phyloP scores from a whole-genome alignment of 2,329 filamentous ascomycete genomes.

The Lomentospora prolificans region DNA sequence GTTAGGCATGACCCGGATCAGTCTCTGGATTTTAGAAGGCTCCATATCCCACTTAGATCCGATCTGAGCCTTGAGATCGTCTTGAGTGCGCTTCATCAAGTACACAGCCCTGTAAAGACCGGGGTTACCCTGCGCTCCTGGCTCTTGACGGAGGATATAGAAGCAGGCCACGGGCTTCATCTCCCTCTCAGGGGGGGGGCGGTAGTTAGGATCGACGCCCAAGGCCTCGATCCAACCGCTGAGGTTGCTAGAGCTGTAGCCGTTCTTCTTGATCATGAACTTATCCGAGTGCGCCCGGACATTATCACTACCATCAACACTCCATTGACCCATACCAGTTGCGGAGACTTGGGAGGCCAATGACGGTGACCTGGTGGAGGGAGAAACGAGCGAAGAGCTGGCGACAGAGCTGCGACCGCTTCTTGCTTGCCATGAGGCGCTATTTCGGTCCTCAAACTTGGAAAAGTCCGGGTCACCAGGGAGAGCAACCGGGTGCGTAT shows the following conservation, averaged over 20 bases:
- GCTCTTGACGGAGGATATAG: constrained; percentile 57
- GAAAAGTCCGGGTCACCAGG: constrained; percentile 43
- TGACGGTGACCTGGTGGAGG: constrained; percentile 56
- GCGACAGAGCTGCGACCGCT: constrained; percentile 49
- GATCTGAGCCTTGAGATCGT: constrained; percentile 63
- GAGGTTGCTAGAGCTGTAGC: constrained; percentile 50
- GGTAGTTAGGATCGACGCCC: constrained; percentile 79
- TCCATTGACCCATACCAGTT: constrained; percentile 38
- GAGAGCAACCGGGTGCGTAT: constrained; percentile 65
- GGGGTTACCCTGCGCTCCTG: constrained; percentile 32
- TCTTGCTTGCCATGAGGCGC: constrained; percentile 38
- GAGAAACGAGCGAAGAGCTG: constrained; percentile 53
- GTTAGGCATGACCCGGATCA: constrained; percentile 61
- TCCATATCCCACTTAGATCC: constrained; percentile 76
- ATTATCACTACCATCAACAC: constrained; percentile 16
- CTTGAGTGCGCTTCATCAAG: constrained; percentile 63
- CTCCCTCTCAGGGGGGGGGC: constrained; percentile 62
- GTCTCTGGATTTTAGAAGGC: constrained; percentile 57
- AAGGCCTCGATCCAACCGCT: constrained; percentile 84
- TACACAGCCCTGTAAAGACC: constrained; percentile 74
- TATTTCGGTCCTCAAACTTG: constrained; percentile 28
- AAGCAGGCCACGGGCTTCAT: constrained; percentile 78
- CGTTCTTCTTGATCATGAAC: constrained; percentile 40
- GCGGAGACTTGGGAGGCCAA: constrained; percentile 46
- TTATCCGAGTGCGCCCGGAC: constrained; percentile 40